Conservation (phyloP, 1,139 yeast species). For the Yamadazyma conglobata region DNA sequence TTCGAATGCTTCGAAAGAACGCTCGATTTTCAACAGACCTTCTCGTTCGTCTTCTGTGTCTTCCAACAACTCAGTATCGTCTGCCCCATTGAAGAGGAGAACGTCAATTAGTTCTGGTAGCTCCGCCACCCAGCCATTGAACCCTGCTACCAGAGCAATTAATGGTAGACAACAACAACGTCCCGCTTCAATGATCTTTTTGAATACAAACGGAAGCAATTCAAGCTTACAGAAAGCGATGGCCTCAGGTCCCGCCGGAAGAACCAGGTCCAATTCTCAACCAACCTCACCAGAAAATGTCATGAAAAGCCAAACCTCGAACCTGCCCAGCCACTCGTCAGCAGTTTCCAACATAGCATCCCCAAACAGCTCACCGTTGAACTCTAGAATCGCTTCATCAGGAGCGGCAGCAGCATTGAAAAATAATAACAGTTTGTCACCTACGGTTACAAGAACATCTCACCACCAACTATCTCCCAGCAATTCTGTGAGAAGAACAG, state of each 20-base stretch:
- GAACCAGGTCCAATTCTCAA: slow-evolving; percentile 41
- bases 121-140: slow-evolving; percentile 12
- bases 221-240: slow-evolving; percentile 12
- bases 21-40: slow-evolving; percentile 19
- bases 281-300: slow-evolving; percentile 19
- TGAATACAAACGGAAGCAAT: slow-evolving; percentile 21
- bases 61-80: slow-evolving; percentile 16
- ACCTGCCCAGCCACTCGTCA: not conserved
- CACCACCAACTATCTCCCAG: slow-evolving; percentile 4
- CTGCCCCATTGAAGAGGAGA: slow-evolving; percentile 12
- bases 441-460: slow-evolving; percentile 11
- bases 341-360: slow-evolving; percentile 2
- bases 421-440: slow-evolving; percentile 10
- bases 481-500: slow-evolving; percentile 7
- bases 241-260: slow-evolving; percentile 6
- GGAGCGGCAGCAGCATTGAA: slow-evolving; percentile 38
- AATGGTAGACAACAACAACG: slow-evolving; percentile 14
- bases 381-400: slow-evolving; percentile 22
- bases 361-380: slow-evolving; percentile 11
- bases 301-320: not conserved
- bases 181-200: slow-evolving; percentile 28
- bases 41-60: slow-evolving; percentile 27
- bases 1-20: slow-evolving; percentile 5
- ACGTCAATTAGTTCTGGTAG: slow-evolving; percentile 18
- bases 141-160: slow-evolving; percentile 8